Evolutionary conservation across 495 filamentous ascomycete species (phyloP).

Genomic region (Aspergillus baeticus): DNA sequence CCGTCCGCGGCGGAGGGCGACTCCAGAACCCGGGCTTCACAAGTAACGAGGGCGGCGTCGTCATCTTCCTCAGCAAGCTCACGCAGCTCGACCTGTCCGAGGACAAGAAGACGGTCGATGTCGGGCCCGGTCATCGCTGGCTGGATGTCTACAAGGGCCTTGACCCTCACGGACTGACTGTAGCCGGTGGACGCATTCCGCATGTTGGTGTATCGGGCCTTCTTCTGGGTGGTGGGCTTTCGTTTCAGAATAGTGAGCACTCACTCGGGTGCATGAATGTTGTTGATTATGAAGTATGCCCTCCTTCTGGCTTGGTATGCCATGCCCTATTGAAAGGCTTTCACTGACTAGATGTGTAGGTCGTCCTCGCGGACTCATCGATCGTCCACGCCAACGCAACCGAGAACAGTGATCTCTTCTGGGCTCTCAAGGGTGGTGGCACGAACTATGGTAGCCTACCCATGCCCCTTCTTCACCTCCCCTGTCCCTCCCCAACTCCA

Average conservation of each 20-base stretch:
- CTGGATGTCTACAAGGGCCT: constrained; percentile 31
- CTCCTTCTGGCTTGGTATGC: background rate
- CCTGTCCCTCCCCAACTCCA: background rate
- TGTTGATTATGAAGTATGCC: constrained; percentile 33
- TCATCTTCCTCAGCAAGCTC: constrained; percentile 29
- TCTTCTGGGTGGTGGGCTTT: constrained; percentile 35
- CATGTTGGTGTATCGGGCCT: constrained; percentile 41
- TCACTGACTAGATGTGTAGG: too few relatives aligned
- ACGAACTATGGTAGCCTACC: constrained; percentile 27
- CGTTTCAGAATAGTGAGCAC: constrained; percentile 36
- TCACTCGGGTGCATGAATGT: constrained; percentile 46
- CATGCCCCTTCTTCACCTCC: too few relatives aligned
- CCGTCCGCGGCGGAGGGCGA: constrained; percentile 10
- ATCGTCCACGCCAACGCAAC: constrained; percentile 42
- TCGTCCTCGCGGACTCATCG: constrained; percentile 46
- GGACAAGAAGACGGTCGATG: constrained; percentile 28
- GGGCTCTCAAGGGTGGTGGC: constrained; percentile 29
- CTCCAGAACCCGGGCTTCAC: constrained; percentile 24
- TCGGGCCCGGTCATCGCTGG: constrained; percentile 50
- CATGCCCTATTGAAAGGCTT: too few relatives aligned
- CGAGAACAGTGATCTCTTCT: constrained; percentile 31
- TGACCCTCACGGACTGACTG: constrained; percentile 30
- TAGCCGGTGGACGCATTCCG: constrained; percentile 34
- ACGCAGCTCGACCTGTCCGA: background rate
- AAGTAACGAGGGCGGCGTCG: constrained; percentile 28